Percentiles rank a stretch among this genome's conserved stretches.
Conservation (phyloP, 164 flowering plant species). For the Dillenia turbinata region DNA sequence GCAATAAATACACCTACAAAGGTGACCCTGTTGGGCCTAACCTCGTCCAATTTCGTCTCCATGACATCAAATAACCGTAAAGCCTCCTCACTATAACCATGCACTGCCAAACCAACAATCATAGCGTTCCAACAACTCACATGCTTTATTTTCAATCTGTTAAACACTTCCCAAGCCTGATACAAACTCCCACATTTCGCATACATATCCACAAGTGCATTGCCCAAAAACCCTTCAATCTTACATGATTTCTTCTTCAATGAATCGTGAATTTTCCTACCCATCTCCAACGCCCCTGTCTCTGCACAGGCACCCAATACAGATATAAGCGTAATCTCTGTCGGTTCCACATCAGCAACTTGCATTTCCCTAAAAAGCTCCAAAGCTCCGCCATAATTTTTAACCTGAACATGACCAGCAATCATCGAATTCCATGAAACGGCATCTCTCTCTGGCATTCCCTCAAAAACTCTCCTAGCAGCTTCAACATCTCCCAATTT, state of each 20-base stretch:
- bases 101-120: slow-evolving; percentile 51
- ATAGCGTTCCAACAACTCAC: slow-evolving; percentile 48
- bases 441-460: slow-evolving; percentile 39
- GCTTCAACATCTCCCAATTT: slow-evolving; percentile 20
- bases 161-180: slow-evolving; percentile 32
- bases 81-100: slow-evolving; percentile 44
- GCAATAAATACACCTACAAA: slow-evolving; percentile 49
- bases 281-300: slow-evolving; percentile 33
- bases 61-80: slow-evolving; percentile 32
- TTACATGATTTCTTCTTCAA: slow-evolving; percentile 18
- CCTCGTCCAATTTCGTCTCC: slow-evolving; percentile 20
- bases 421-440: slow-evolving; percentile 53
- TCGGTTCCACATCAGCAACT: slow-evolving; percentile 19
- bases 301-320: slow-evolving; percentile 50
- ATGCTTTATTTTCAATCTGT: slow-evolving; percentile 32
- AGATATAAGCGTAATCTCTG: slow-evolving; percentile 38
- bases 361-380: slow-evolving; percentile 35
- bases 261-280: slow-evolving; percentile 32
- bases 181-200: slow-evolving; percentile 43
- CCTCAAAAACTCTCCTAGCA: slow-evolving; percentile 30
- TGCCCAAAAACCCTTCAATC: slow-evolving; percentile 40
- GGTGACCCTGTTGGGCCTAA: slow-evolving; percentile 36
- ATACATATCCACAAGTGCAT: slow-evolving; percentile 49
- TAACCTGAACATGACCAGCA: slow-evolving; percentile 30
- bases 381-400: slow-evolving; percentile 30